Evolutionary conservation across 2,329 filamentous ascomycete genomes (phyloP).

Genomic region (Fusarium succisae): DNA sequence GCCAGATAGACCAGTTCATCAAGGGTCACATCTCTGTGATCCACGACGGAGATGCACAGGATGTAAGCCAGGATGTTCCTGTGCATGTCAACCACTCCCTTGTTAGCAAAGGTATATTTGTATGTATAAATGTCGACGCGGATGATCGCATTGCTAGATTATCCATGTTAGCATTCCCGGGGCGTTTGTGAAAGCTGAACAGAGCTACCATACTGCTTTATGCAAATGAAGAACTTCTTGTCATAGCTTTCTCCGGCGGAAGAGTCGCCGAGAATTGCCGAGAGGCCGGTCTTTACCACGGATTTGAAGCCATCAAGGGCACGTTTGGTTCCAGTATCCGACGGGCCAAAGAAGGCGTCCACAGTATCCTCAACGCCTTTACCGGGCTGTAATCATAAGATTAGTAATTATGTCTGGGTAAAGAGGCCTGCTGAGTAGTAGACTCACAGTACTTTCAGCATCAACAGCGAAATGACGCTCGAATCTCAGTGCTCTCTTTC

Average conservation of each 20-base stretch:
- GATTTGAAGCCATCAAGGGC: not conserved
- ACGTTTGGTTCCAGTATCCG: not conserved
- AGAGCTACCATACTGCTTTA: not conserved
- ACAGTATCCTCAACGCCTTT: not conserved
- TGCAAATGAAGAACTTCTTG: not conserved
- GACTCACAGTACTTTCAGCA: not conserved
- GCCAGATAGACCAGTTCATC: not conserved
- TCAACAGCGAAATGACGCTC: not conserved
- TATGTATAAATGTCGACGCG: not conserved
- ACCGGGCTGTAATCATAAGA: not conserved
- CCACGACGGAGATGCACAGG: not conserved
- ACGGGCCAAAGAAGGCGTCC: not conserved
- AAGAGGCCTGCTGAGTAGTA: fast-evolving
- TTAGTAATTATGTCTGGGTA: fast-evolving
- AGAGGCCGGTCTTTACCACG: not conserved
- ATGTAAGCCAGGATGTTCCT: not conserved
- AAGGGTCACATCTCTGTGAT: not conserved
- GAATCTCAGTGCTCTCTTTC: not conserved
- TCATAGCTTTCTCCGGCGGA: not conserved
- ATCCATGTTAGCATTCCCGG: not conserved
- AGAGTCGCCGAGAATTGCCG: not conserved
- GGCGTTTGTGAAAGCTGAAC: not conserved
- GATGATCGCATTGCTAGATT: not conserved
- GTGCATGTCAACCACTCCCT: not conserved
- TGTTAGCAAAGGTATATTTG: not conserved